Base-by-base conservation (phyloP, 495 filamentous ascomycete species). In the Neurospora tetraspora region DNA sequence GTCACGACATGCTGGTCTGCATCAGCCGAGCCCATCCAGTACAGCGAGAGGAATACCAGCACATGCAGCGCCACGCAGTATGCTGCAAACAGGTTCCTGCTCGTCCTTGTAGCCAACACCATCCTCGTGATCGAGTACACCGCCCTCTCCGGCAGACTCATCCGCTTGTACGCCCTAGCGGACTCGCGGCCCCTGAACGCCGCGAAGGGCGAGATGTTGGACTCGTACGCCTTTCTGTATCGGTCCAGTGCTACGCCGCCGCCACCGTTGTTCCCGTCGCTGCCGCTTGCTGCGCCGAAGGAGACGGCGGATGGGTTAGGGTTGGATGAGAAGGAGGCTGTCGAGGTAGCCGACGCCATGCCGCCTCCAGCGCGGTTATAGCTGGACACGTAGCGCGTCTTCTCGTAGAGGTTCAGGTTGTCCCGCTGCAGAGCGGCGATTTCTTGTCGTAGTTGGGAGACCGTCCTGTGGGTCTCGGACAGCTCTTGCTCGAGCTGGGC, bases 371-470 rank as follows among this genome's bases (percentile, higher is more conserved):
- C 86, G 69, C 93, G 89, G 78, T 89, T 94, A 85, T 97, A 98
- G 5, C 93, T 93, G 16, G 94, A 96, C 14, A 97, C 90, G 81
- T 98, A 99, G 45, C 96, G 90, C 40, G 96, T 97, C 86, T 98
- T 99, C 80, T 99, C 96, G 80, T 99, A 99, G 4, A 99, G 89
- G 77, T 92, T 91, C 39, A 99, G 87, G 79, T 99, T 99, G 81
- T 99, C 96, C 80, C 94, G 96, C 78, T 98, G 96, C 14, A 99
- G 85, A 12, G 93, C 91, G 47, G 94, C 91, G 75, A 99, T 89
- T 78, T 99, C 96, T 73, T 95, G 93, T 18, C 96, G 90, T 38
- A 98, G 86, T 11, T 94, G 91, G 31, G 95, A 94, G 36, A 98
- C 91, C 0, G 89, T 91, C 45, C 85, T 88, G 78, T 98, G 93